Evolutionary conservation across 1,284 basidiomycete species (phyloP).

Genomic region (Rhodotorula mucilaginosa): DNA sequence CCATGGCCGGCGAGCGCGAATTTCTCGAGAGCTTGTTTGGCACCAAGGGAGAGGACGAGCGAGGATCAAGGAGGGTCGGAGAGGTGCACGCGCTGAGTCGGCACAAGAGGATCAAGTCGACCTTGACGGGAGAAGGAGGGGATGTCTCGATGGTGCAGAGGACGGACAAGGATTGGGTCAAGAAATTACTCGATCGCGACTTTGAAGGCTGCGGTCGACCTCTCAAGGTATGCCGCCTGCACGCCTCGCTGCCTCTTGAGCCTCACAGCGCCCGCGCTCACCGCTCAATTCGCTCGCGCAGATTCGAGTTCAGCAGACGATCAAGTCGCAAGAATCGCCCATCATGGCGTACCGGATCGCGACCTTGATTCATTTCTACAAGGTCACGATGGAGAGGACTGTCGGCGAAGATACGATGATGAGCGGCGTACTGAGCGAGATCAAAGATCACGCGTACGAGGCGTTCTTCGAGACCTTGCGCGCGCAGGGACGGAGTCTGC

Average conservation of each 20-base stretch:
- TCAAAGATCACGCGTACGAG: conserved; percentile 73
- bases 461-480: conserved; percentile 83
- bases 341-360: conserved; percentile 88
- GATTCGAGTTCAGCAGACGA: conserved; percentile 85
- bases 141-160: conserved; percentile 41
- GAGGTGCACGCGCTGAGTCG: conserved; percentile 49
- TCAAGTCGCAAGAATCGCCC: conserved; percentile 85
- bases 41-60: conserved; percentile 60
- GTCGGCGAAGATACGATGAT: conserved; percentile 77
- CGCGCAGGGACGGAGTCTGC: conserved; percentile 70
- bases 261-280: background rate
- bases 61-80: conserved; percentile 82
- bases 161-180: conserved; percentile 74
- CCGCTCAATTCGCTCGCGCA: conserved; percentile 45
- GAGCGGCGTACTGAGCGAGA: conserved; percentile 72
- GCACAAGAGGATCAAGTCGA: conserved; percentile 11
- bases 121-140: conserved; percentile 43
- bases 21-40: conserved; percentile 82
- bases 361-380: conserved; percentile 91
- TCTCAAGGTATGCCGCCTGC: conserved; percentile 61
- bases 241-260: background rate
- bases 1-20: conserved; percentile 89
- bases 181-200: conserved; percentile 74
- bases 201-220: conserved; percentile 83
- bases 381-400: conserved; percentile 85